Evolutionary conservation across 2,329 filamentous ascomycete species (phyloP).

Genomic region (Trichophaea hybrida): DNA sequence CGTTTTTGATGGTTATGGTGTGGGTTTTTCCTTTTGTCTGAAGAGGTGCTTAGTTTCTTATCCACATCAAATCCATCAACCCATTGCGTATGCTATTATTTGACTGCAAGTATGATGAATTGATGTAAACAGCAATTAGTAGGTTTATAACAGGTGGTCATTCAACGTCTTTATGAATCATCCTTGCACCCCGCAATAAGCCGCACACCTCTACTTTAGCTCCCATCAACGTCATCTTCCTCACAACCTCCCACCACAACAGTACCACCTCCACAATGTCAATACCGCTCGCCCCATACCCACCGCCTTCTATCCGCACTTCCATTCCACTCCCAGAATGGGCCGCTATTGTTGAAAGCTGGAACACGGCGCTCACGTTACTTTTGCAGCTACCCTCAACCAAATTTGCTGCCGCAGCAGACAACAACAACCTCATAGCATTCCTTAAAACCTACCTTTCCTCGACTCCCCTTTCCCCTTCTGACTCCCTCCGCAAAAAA

Average conservation of each 20-base stretch:
- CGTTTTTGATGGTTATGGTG: no score
- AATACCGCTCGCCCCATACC: conserved; percentile 19
- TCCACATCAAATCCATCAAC: no score
- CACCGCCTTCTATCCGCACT: conserved; percentile 3
- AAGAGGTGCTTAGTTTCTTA: no score
- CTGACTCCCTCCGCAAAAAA: conserved; percentile 7
- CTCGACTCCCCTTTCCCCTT: not conserved
- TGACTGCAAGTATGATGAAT: no score
- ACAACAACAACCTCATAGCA: not conserved
- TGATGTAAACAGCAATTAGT: no score
- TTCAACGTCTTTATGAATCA: not conserved
- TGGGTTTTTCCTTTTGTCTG: no score
- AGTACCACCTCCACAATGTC: not conserved
- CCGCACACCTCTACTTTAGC: not conserved
- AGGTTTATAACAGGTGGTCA: not conserved
- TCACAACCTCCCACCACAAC: not conserved
- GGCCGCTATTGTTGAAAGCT: conserved; percentile 6
- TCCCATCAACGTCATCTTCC: not conserved
- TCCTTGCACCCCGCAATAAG: conserved; percentile 1
- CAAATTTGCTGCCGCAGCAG: conserved; percentile 3
- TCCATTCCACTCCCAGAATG: conserved; percentile 10
- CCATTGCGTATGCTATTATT: no score
- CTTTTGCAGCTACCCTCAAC: conserved; percentile 8
- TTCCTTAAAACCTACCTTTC: conserved; percentile 8
- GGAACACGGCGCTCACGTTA: conserved; percentile 3